phyloP scores from a whole-genome alignment of 305 asterid species.

The Fraxinus ornus region DNA sequence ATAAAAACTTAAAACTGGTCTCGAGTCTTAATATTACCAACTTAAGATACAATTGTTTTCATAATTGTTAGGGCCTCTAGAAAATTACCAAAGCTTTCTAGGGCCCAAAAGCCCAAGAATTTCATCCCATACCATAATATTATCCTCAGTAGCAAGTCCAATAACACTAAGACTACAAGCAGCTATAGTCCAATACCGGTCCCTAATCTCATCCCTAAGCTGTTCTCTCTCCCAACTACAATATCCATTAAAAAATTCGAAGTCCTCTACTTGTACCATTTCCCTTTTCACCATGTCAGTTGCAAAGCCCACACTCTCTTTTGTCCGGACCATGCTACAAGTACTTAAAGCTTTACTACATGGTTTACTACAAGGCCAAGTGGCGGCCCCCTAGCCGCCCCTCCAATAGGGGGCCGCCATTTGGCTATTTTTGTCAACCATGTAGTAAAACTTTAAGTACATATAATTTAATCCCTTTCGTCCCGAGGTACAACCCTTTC shows the following conservation, averaged over 20 bases:
- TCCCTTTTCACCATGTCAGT: conserved; percentile 82
- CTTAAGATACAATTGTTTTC: background rate
- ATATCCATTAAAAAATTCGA: conserved; percentile 76
- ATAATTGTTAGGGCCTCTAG: background rate
- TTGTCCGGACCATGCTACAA: too few relatives aligned
- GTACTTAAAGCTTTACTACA: too few relatives aligned
- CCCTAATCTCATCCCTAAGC: conserved; percentile 63
- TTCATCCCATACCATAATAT: conserved; percentile 62
- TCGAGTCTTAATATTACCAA: too few relatives aligned
- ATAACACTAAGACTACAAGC: conserved; percentile 69
- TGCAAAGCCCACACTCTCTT: conserved; percentile 65
- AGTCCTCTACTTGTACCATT: conserved; percentile 43
- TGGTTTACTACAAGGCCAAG: too few relatives aligned
- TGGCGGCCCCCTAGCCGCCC: too few relatives aligned
- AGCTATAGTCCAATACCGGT: conserved; percentile 76
- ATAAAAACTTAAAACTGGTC: too few relatives aligned
- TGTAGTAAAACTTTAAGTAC: too few relatives aligned
- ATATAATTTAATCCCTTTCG: conserved; percentile 6
- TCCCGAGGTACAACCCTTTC: conserved; percentile 74
- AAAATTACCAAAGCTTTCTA: conserved; percentile 53
- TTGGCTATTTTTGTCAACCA: too few relatives aligned
- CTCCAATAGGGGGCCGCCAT: too few relatives aligned
- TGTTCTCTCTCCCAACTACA: conserved; percentile 79
- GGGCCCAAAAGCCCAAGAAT: conserved; percentile 70
- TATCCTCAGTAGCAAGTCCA: conserved; percentile 11